phyloP scores from a whole-genome alignment of 192 early-diverging fungal species.

The Phycomyces nitens region DNA sequence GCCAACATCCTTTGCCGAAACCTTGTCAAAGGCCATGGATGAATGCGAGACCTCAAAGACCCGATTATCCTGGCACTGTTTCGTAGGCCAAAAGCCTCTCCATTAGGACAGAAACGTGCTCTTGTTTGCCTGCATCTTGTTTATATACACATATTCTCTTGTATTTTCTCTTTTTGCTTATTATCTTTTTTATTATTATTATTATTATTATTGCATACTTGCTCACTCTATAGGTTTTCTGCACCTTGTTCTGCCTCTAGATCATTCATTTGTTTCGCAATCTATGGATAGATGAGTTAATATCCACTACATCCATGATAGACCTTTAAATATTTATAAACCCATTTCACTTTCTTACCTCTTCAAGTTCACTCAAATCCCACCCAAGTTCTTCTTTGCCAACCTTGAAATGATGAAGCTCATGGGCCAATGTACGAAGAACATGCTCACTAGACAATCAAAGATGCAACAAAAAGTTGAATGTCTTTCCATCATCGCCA shows the following conservation, averaged over 20 bases:
- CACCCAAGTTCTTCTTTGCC: conserved; percentile 70
- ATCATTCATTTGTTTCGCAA: conserved; percentile 19
- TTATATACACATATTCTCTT: no score
- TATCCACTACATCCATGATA: background rate
- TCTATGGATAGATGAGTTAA: background rate
- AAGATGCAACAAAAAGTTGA: background rate
- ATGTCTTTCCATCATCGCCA: no score
- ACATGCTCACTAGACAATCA: conserved; percentile 58
- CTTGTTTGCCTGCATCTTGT: no score
- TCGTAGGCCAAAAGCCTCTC: no score
- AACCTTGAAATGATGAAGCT: conserved; percentile 70
- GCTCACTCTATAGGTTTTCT: background rate
- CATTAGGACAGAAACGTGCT: no score
- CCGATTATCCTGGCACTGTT: no score
- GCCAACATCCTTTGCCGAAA: no score
- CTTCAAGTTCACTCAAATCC: conserved; percentile 79
- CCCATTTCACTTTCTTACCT: no score
- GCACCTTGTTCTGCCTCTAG: conserved; percentile 3
- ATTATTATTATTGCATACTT: background rate
- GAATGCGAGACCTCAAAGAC: no score
- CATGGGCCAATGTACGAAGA: conserved; percentile 73
- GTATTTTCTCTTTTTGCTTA: no score
- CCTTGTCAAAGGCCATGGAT: no score
- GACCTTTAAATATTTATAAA: no score
- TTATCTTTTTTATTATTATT: background rate